These are phyloP conservation scores for Galerina sulciceps DNA, from an alignment of 768 basidiomycete genomes.

Conservation along the genomic window DNA sequence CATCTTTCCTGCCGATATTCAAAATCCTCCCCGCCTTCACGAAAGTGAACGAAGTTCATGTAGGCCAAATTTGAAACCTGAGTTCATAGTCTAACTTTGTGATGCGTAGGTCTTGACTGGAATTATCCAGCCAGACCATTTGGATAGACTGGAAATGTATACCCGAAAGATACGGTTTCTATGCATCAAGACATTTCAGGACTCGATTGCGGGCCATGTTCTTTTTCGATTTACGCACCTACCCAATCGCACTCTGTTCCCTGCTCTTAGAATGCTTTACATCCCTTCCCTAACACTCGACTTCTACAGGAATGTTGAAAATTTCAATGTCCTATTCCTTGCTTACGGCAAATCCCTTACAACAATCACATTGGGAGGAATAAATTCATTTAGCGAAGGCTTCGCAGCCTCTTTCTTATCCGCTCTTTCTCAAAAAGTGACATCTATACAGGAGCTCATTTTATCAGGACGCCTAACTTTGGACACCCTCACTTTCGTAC, in stretches of 20 bases:
- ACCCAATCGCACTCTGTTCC: slow-evolving; percentile 1
- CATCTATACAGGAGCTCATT: not conserved
- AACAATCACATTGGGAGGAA: not conserved
- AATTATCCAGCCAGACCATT: not conserved
- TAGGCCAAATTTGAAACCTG: not conserved
- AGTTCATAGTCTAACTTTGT: not conserved
- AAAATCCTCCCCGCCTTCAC: slow-evolving; percentile 10
- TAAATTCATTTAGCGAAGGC: not conserved
- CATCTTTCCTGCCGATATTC: slow-evolving; percentile 9
- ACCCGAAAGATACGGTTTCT: slow-evolving; percentile 8
- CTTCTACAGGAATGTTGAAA: not conserved
- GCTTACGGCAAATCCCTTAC: not conserved
- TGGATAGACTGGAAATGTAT: slow-evolving; percentile 5
- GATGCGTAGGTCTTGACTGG: slow-evolving; percentile 6
- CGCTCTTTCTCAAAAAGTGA: not conserved
- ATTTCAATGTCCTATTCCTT: slow-evolving; percentile 7
- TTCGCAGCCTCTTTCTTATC: slow-evolving; percentile 6
- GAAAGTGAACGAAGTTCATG: slow-evolving; percentile 9
- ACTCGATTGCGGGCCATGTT: slow-evolving; percentile 1
- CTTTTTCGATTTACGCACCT: slow-evolving; percentile 1
- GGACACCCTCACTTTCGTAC: not conserved
- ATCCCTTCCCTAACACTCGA: not conserved
- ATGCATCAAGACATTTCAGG: slow-evolving; percentile 1
- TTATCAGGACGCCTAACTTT: slow-evolving; percentile 2
- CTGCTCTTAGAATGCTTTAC: slow-evolving; percentile 1